Conservation (phyloP, 257 asterid species). For the Capsicum rhomboideum region DNA sequence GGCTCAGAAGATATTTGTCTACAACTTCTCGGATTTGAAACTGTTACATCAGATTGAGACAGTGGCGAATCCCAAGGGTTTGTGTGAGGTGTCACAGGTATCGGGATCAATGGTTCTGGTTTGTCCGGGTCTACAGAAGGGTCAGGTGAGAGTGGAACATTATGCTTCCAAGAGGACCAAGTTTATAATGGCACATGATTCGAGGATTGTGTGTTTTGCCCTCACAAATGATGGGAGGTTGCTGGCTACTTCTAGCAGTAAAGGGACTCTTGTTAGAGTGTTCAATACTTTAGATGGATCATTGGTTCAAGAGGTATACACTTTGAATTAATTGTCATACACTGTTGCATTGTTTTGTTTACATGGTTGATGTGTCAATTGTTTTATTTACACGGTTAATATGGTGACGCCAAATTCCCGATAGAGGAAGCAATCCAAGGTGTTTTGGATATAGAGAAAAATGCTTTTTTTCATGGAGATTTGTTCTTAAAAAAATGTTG, state of each 20-base stretch:
- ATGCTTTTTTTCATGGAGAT: background rate
- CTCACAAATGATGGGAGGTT: slow-evolving; percentile 78
- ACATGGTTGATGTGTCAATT: background rate
- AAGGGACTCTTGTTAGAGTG: slow-evolving; percentile 74
- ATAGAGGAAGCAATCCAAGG: background rate
- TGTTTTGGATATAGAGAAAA: background rate
- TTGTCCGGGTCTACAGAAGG: slow-evolving; percentile 81
- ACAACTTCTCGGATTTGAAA: slow-evolving; percentile 76
- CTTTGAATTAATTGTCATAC: background rate
- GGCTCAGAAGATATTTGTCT: slow-evolving; percentile 73
- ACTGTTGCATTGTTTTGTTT: background rate
- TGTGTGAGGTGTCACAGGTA: slow-evolving; percentile 74
- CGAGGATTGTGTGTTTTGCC: slow-evolving; percentile 57
- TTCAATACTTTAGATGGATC: slow-evolving; percentile 78
- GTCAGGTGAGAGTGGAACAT: slow-evolving; percentile 89
- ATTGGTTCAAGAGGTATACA: slow-evolving; percentile 73
- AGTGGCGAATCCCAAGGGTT: slow-evolving; percentile 66
- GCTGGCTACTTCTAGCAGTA: slow-evolving; percentile 82
- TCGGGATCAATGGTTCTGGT: slow-evolving; percentile 70
- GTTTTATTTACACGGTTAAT: background rate
- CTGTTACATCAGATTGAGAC: slow-evolving; percentile 88
- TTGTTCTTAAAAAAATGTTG: background rate
- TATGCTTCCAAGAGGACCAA: slow-evolving; percentile 63
- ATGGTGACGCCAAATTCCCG: background rate
- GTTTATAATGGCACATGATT: slow-evolving; percentile 72